Evolutionary conservation across 495 filamentous ascomycete species (phyloP).

Genomic region (Penicillium waksmanii): DNA sequence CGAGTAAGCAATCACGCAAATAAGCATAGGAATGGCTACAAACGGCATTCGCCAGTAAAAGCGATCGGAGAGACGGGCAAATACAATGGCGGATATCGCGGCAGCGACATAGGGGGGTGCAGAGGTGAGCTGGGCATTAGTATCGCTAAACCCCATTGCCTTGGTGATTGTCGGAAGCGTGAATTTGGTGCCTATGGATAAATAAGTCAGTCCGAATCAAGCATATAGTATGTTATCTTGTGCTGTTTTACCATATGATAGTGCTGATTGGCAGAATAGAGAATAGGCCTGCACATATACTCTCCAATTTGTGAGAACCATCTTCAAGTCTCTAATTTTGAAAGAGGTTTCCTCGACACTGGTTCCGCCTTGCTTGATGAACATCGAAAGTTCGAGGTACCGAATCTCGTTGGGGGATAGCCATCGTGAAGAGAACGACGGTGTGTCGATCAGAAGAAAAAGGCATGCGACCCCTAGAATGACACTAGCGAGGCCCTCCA

Average conservation of each 20-base stretch:
- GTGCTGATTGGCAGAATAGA: slow-evolving; percentile 31
- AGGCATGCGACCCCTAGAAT: slow-evolving; percentile 59
- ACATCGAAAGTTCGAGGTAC: slow-evolving; percentile 30
- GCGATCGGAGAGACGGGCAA: slow-evolving; percentile 38
- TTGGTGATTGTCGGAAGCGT: slow-evolving; percentile 38
- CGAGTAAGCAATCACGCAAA: slow-evolving; percentile 34
- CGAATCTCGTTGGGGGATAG: slow-evolving; percentile 30
- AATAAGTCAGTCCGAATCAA: not conserved
- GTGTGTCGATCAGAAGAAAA: slow-evolving; percentile 45
- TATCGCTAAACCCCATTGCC: slow-evolving; percentile 34
- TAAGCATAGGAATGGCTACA: slow-evolving; percentile 30
- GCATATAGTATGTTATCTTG: not conserved
- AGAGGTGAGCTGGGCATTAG: slow-evolving; percentile 37
- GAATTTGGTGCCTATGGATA: slow-evolving; percentile 31
- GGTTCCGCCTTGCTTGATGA: slow-evolving; percentile 39
- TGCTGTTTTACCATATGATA: slow-evolving; percentile 28
- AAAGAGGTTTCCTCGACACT: slow-evolving; percentile 17
- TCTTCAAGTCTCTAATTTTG: slow-evolving; percentile 25
- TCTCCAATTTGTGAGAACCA: slow-evolving; percentile 32
- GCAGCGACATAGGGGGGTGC: slow-evolving; percentile 38
- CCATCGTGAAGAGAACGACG: slow-evolving; percentile 23
- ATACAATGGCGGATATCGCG: slow-evolving; percentile 36
- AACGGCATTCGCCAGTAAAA: slow-evolving; percentile 47
- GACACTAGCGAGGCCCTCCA: slow-evolving; percentile 61
- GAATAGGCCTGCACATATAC: slow-evolving; percentile 35